Evolutionary conservation across 2,329 filamentous ascomycete genomes (phyloP), one percentile per base, ranked within the genome.

Genomic region (Cadophora sp.): DNA sequence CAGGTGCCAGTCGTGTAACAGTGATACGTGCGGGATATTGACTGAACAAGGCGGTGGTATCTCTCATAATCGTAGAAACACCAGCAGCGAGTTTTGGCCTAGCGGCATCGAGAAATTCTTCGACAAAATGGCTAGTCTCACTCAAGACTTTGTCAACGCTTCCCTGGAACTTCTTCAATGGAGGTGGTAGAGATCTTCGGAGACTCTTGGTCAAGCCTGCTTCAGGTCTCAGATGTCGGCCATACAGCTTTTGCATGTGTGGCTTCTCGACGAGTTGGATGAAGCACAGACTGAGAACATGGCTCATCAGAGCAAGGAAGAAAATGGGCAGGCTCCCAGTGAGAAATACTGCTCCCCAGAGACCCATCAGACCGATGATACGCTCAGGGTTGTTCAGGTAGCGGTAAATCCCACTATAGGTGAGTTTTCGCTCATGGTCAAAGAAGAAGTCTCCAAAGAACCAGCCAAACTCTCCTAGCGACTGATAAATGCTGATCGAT

Each of bases 371-470:
- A 33, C 96, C 96, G 71, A 99, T 90, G 47, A 98, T 90, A 65
- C 95, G 91, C 79, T 99, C 96, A 0, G 96, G 96, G 76, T 98
- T 99, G 82, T 99, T 99, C 72, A 99, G 84, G 81, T 97, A 99
- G 58, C 96, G 93, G 79, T 99, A 99, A 75, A 99, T 99, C 69
- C 95, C 96, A 73, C 91, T 94, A 80, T 99, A 99, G 0, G 93
- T 98, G 69, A 98, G 84, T 80, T 96, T 97, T 14, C 91, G 90
- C 13, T 90, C 88, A 55, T 93, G 91, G 69, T 97, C 93, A 77
- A 96, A 97, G 84, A 99, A 98, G 83, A 98, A 99, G 78, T 99
- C 96, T 20, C 96, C 96, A 76, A 94, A 98, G 83, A 98, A 98
- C 95, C 95, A 99, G 74, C 96, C 96, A 75, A 98, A 99, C 76